Evolutionary conservation across 495 filamentous ascomycete species (phyloP), one percentile per base, ranked within the genome.

Genomic region (Pyrenula aspistea): DNA sequence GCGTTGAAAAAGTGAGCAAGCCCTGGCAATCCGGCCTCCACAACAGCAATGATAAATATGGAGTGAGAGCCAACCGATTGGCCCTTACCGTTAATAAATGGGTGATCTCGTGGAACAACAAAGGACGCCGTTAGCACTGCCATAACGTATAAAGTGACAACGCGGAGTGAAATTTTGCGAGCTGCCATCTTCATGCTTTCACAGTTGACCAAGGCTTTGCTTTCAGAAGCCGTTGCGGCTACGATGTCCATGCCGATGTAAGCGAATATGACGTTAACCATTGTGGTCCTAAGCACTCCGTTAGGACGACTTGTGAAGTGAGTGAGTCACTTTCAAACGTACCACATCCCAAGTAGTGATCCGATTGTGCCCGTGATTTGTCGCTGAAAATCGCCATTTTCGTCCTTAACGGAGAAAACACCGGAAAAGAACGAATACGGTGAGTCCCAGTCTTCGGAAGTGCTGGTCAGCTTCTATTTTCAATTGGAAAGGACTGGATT

Each of bases 241-340:
- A 74, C 62, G 21, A 70, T 73, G 51, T 76, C 73, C 69, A 83
- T 78, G 8, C 76, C 76, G 19, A 80, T 70, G 57, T 78, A 70
- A 0, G 71, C 70, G 61, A 77, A 78, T 12, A 76, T 57, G 4
- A 68, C 67, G 36, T 66, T 66, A 2, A 67, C 67, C 22, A 76
- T 68, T 1, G 71, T 72, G 3, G 72, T 75, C 31, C 31, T 42
- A 15, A 8, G 15, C 4, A 42, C 4, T 15, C 8, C 4, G 8
- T 42, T 42, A 42, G 4, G 4, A 42, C 8, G 31, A 15, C 8
- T 42, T 42, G 31, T 8, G 31, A 42, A 15, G 15, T 42, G 15
- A 15, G 15, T 42, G 8, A 15, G 15, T n/a, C n/a, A 42, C 31
- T 8, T 42, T 42, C 31, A 15, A 42, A 42, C 31, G 15, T 42